These are phyloP conservation scores for Teratosphaeria zuluensis DNA, from an alignment of 2,329 filamentous ascomycete species.

Conservation along the genomic window DNA sequence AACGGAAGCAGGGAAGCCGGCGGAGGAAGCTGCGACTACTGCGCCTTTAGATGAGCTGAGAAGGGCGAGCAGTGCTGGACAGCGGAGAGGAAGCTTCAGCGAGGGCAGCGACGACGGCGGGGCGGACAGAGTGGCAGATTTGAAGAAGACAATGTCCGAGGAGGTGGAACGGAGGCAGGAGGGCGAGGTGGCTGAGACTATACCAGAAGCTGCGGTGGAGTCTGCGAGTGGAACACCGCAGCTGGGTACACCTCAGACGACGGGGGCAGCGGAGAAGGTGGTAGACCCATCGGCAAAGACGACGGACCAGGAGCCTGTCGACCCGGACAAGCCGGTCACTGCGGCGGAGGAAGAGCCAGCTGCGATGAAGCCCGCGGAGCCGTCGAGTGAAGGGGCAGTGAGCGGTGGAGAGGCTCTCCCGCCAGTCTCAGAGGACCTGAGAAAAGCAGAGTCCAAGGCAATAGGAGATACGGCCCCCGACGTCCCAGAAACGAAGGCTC, in stretches of 20 bases:
- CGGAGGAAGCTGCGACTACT: conserved; percentile 1
- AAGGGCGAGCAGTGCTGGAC: conserved; percentile 14
- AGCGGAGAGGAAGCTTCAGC: conserved; percentile 31
- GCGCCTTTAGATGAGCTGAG: conserved; percentile 7
- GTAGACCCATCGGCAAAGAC: conserved; percentile 7
- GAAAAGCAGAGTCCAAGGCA: conserved; percentile 2
- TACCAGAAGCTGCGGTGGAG: conserved; percentile 35
- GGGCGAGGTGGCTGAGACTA: conserved; percentile 27
- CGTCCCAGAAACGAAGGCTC: conserved; percentile 6
- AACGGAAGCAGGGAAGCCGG: neutral
- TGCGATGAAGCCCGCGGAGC: conserved; percentile 31
- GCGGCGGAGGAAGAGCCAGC: conserved; percentile 33
- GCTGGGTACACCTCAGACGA: conserved; percentile 8
- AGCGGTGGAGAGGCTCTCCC: conserved; percentile 30
- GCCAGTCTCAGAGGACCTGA: conserved; percentile 23
- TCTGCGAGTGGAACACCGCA: conserved; percentile 26
- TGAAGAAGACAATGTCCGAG: conserved; percentile 31
- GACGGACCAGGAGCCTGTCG: conserved; percentile 21
- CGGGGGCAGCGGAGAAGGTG: conserved; percentile 4
- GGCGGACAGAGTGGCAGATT: conserved; percentile 10
- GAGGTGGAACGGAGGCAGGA: conserved; percentile 31
- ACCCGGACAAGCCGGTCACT: conserved; percentile 36
- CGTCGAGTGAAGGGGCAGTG: conserved; percentile 28
- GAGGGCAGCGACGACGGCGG: conserved; percentile 27
- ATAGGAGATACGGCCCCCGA: neutral